Base-by-base conservation (phyloP, 805 yeast genomes). In the Pichia nanzhaoensis region DNA sequence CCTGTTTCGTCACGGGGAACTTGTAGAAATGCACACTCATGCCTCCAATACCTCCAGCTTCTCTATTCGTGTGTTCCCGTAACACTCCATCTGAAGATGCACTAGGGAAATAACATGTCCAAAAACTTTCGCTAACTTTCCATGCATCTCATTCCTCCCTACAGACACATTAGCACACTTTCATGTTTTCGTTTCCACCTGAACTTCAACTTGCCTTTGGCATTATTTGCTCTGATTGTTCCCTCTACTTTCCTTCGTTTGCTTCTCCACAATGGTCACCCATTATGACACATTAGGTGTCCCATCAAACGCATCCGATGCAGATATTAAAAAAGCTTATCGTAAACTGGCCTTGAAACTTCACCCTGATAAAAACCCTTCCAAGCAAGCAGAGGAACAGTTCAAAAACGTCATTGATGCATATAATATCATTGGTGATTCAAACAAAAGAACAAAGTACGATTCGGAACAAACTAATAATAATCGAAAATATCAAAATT, bases 381-480 rank as follows among this genome's bases (percentile, higher is more conserved):
- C 64, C 38, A 56, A 56, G 41, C 70, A 80, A 44, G 84, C 84
- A 20, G 95, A 87, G 61, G 73, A 71, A 45, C 84, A 83, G 55
- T 90, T 91, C 93, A 86, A 91, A 48, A 84, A 79, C 43, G 82
- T 91, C 46, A 91, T 86, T 60, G 87, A 84, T 57, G 96, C 97
- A 0, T 89, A 91, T 62, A 95, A 84, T 55, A 80, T 82, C 2
- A 68, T 91, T 36, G 74, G 85, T 13, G 78, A 83, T 60, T 91
- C 80, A 24, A 69, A 61, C 8, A 73, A 69, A 54, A 66, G 87
- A 48, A 63, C 63, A 32, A 70, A 74, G 39, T 83, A 82, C 56
- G 90, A 83, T 56, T 7, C 27, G 5, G 24, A 24, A 13, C 16
- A 7, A 13, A 30, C 28, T 10, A 24, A 24, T 6, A 24, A 10